Percentiles rank a stretch among this genome's conserved stretches.
Evolutionary conservation across 352 stramenopile species (phyloP).

Genomic region (Phytophthora aleatoria): DNA sequence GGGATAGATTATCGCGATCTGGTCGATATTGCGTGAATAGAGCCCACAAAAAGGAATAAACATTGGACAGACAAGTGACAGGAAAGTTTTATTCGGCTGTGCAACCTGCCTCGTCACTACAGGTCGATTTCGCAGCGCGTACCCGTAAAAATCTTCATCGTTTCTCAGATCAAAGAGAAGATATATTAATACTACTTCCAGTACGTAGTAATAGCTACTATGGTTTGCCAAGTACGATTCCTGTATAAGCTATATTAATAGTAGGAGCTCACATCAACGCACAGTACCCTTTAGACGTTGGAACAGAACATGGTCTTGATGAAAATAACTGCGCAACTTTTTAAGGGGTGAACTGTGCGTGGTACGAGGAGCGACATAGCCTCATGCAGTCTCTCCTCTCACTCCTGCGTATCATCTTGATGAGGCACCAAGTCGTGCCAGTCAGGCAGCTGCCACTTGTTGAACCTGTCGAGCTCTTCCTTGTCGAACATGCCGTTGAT

Average conservation of each 20-base stretch:
- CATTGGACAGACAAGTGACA: not conserved
- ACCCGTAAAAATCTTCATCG: not conserved
- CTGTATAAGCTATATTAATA: too few relatives aligned
- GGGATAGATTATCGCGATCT: slow-evolving; percentile 20
- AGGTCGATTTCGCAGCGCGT: not conserved
- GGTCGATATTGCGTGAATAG: not conserved
- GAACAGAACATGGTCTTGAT: too few relatives aligned
- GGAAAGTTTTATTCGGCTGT: slow-evolving; percentile 7
- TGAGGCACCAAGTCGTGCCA: slow-evolving; percentile 44
- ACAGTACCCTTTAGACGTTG: too few relatives aligned
- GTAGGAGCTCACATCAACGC: too few relatives aligned
- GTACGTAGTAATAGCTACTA: too few relatives aligned
- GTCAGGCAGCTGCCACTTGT: slow-evolving; percentile 48
- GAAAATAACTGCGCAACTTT: not conserved
- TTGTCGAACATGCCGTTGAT: slow-evolving; percentile 42
- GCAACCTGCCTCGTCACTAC: slow-evolving; percentile 18
- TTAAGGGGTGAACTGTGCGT: not conserved
- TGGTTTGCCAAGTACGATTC: too few relatives aligned
- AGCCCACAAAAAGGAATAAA: not conserved
- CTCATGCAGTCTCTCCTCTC: not conserved
- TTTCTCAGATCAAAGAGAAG: too few relatives aligned
- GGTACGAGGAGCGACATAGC: not conserved
- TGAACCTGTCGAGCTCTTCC: slow-evolving; percentile 27
- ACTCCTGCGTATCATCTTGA: not conserved
- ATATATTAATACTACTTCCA: too few relatives aligned